phyloP scores from a whole-genome alignment of 352 stramenopile genomes.

The Blastocystis sp. region DNA sequence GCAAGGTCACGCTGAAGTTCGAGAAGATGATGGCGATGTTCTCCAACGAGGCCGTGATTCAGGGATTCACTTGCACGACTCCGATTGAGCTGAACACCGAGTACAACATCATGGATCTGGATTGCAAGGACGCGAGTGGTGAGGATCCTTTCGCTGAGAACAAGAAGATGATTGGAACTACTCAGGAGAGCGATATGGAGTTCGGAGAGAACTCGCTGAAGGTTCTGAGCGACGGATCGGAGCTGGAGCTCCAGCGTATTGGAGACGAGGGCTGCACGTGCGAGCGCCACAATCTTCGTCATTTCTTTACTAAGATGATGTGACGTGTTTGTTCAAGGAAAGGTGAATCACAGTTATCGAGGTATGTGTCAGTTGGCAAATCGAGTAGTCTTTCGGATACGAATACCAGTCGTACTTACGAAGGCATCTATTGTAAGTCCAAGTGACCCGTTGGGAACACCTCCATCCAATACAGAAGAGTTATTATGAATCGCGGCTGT shows the following conservation, averaged over 20 bases:
- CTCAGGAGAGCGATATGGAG: not conserved
- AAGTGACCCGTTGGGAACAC: too few species aligned
- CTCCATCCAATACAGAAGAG: too few species aligned
- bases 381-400: too few species aligned
- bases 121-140: constrained; percentile 39
- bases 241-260: not conserved
- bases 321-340: not conserved
- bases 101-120: constrained; percentile 21
- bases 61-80: constrained; percentile 5
- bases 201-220: not conserved
- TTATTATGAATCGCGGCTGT: too few species aligned
- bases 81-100: constrained; percentile 38
- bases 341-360: too few species aligned
- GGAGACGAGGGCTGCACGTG: constrained; percentile 6
- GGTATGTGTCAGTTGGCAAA: too few species aligned
- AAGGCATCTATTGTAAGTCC: too few species aligned
- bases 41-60: not conserved
- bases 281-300: not conserved
- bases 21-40: constrained; percentile 25
- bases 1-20: not conserved
- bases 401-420: too few species aligned
- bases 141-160: constrained; percentile 38
- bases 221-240: not conserved
- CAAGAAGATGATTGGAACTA: constrained; percentile 20
- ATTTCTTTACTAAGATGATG: not conserved